Evolutionary conservation across 495 filamentous ascomycete species (phyloP).

Genomic region (Aspergillus sclerotioniger): DNA sequence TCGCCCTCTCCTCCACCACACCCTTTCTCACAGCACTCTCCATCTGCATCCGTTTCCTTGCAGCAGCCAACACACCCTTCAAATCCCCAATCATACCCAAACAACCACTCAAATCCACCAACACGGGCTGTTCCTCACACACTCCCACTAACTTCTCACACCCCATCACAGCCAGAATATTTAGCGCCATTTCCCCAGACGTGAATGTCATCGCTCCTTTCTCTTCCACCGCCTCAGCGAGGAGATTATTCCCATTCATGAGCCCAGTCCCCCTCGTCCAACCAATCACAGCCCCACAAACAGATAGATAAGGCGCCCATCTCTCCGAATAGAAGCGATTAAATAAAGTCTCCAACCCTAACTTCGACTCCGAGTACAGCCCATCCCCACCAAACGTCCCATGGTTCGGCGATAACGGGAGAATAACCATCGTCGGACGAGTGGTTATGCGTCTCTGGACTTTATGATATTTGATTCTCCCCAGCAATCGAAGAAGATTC

Average conservation of each 20-base stretch:
- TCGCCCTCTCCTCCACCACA: not conserved
- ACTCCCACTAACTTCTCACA: conserved; percentile 77
- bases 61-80: not conserved
- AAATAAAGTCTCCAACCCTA: conserved; percentile 92
- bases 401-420: conserved; percentile 94
- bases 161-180: conserved; percentile 88
- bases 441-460: conserved; percentile 78
- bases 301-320: conserved; percentile 94
- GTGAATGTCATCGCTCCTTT: conserved; percentile 96
- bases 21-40: too few relatives aligned
- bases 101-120: conserved; percentile 91
- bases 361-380: conserved; percentile 94
- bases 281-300: conserved; percentile 95
- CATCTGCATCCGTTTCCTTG: too few relatives aligned
- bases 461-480: conserved; percentile 85
- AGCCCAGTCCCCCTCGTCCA: conserved; percentile 97
- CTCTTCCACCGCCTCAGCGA: conserved; percentile 90
- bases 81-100: conserved; percentile 11
- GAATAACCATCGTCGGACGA: conserved; percentile 88
- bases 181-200: conserved; percentile 98
- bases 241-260: conserved; percentile 94
- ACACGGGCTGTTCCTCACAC: conserved; percentile 89
- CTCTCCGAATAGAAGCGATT: conserved; percentile 95
- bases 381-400: conserved; percentile 96
- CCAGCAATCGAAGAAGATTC: conserved; percentile 85